Evolutionary conservation across 139 green algal genomes (phyloP), one percentile per base, ranked within the genome.

Genomic region (Tetratostichococcus sp.): DNA sequence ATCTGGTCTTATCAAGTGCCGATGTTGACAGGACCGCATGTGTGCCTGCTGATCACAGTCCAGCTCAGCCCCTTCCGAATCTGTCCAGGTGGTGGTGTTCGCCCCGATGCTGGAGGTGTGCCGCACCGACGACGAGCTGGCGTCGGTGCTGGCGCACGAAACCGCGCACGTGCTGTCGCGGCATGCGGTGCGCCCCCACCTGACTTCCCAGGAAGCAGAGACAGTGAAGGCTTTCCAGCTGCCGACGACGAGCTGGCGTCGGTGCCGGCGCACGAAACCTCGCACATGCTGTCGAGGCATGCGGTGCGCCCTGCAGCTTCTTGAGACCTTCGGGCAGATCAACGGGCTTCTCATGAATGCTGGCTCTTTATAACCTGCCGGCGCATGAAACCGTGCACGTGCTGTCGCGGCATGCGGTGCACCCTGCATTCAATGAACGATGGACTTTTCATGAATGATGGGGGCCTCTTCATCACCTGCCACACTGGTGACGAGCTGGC

Each of bases 131-230:
- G 84, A 91, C 67, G 85, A 93, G 33, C 80, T 97, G 42, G 93
- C 91, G 19, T 83, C 89, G 30, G 93, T 97, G 35, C 69, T 97
- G 67, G 91, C 89, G 2, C 93, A 97, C 76, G 93, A 97, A 79
- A 81, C 80, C 19, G 91, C 81, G 0, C 93, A 97, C 75, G 84
- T 96, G 30, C 69, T 95, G 23, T 90, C 90, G 0, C 79, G 91
- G 1, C 91, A 95, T 79, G 71, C 73, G 19, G 90, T 57, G 85
- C n/a, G n/a, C n/a, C n/a, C n/a, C n/a, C n/a, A n/a, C n/a, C n/a
- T n/a, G n/a, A n/a, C n/a, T n/a, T n/a, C n/a, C n/a, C n/a, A n/a
- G n/a, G n/a, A n/a, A n/a, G n/a, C n/a, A n/a, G n/a, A 91, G 78
- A 35, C 72, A 30, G 6, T 50, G 39, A 6, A 50, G 39, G 11